Evolutionary conservation across 2,329 filamentous ascomycete species (phyloP).

Genomic region (Leptographium lundbergii): DNA sequence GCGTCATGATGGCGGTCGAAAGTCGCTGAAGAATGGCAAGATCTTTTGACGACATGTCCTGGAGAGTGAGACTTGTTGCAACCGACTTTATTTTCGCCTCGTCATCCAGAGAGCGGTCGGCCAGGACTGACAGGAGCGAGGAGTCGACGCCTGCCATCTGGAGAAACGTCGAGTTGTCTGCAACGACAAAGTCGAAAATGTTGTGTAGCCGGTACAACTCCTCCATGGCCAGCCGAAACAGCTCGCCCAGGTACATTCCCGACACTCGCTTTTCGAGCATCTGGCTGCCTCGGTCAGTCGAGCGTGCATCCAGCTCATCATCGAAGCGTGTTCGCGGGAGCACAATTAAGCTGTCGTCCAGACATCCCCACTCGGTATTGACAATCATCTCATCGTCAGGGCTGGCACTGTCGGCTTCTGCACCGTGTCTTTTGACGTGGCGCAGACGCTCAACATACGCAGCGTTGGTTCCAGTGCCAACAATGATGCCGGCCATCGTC

Average conservation of each 20-base stretch:
- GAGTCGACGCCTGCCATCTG: neutral
- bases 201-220: constrained; percentile 24
- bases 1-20: constrained; percentile 69
- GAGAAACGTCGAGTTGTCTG: constrained; percentile 26
- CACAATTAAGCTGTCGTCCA: constrained; percentile 82
- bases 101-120: neutral
- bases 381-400: constrained; percentile 77
- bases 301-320: constrained; percentile 59
- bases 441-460: constrained; percentile 90
- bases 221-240: constrained; percentile 65
- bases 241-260: constrained; percentile 95
- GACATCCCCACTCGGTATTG: constrained; percentile 96
- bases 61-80: neutral
- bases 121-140: constrained; percentile 3
- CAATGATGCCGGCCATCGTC: constrained; percentile 71
- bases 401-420: constrained; percentile 51
- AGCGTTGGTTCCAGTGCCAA: constrained; percentile 92
- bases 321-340: constrained; percentile 80
- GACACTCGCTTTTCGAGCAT: constrained; percentile 99
- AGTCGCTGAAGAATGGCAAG: constrained; percentile 74
- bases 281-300: constrained; percentile 81
- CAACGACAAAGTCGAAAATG: neutral
- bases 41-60: constrained; percentile 29
- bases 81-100: neutral
- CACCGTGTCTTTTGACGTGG: constrained; percentile 37